Evolutionary conservation across 768 basidiomycete species (phyloP).

Genomic region (Neoboletus brunneissimus): DNA sequence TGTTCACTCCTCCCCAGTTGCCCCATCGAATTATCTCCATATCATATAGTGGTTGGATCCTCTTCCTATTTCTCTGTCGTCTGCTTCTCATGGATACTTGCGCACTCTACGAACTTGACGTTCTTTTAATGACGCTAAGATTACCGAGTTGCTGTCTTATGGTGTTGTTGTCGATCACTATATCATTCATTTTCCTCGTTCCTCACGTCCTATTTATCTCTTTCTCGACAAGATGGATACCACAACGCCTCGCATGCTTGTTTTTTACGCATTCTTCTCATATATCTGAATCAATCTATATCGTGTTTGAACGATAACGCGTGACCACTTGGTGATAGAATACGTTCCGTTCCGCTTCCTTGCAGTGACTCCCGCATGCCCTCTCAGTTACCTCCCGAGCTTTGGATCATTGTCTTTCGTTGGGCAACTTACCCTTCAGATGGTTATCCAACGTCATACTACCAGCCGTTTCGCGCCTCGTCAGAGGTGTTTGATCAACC

Average conservation of each 20-base stretch:
- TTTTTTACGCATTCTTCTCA: constrained; percentile 5
- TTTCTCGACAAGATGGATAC: constrained; percentile 31
- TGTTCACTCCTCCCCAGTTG: constrained; percentile 47
- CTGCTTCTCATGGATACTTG: constrained; percentile 25
- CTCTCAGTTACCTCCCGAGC: constrained; percentile 44
- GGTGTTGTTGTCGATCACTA: constrained; percentile 30
- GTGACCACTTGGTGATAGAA: constrained; percentile 3
- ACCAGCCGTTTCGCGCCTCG: constrained; percentile 48
- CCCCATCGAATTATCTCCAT: constrained; percentile 84
- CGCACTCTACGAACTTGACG: constrained; percentile 33
- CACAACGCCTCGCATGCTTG: constrained; percentile 23
- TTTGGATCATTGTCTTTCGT: constrained; percentile 53
- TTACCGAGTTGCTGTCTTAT: constrained; percentile 12
- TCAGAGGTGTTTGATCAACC: constrained; percentile 29
- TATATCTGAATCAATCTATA: constrained; percentile 1
- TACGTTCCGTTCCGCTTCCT: neutral
- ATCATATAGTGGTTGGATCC: constrained; percentile 51
- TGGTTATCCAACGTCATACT: constrained; percentile 31
- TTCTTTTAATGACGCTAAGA: constrained; percentile 29
- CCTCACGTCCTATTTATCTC: constrained; percentile 27
- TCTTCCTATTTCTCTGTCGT: constrained; percentile 4
- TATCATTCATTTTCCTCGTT: constrained; percentile 28
- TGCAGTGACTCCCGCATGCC: neutral
- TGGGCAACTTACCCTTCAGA: constrained; percentile 36
- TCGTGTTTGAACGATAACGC: neutral